These are phyloP conservation scores for Cryomyces antarcticus DNA, from an alignment of 495 filamentous ascomycete genomes.

Conservation along the genomic window DNA sequence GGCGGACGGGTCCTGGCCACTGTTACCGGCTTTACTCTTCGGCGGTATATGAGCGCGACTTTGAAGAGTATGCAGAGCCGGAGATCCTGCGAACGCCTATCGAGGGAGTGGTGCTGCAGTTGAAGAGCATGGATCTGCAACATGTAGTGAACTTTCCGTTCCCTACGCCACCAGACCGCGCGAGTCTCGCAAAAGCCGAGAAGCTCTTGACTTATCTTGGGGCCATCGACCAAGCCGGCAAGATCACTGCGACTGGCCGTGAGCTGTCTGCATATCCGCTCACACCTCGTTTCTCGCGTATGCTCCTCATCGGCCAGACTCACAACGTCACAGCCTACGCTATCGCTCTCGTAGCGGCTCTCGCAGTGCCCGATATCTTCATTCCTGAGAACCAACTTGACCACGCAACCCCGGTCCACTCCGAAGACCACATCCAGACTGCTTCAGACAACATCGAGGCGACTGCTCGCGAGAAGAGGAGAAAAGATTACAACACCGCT, in stretches of 20 bases:
- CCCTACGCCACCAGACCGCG: slow-evolving; percentile 70
- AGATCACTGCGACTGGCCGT: slow-evolving; percentile 54
- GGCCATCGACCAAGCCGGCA: slow-evolving; percentile 31
- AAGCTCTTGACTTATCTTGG: slow-evolving; percentile 47
- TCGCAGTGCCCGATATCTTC: slow-evolving; percentile 78
- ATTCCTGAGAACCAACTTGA: slow-evolving; percentile 66
- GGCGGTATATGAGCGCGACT: slow-evolving; percentile 82
- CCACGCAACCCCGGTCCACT: slow-evolving; percentile 23
- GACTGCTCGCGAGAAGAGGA: slow-evolving; percentile 37
- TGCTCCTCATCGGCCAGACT: slow-evolving; percentile 68
- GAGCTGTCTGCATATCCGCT: slow-evolving; percentile 77
- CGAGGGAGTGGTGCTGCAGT: slow-evolving; percentile 77
- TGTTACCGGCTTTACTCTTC: slow-evolving; percentile 89
- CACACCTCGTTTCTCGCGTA: slow-evolving; percentile 75
- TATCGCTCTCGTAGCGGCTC: slow-evolving; percentile 67
- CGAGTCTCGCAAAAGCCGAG: slow-evolving; percentile 67
- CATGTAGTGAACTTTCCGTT: slow-evolving; percentile 94
- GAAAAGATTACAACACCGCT: slow-evolving; percentile 50
- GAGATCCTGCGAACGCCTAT: slow-evolving; percentile 87
- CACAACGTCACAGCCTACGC: slow-evolving; percentile 71
- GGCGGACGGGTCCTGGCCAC: slow-evolving; percentile 87
- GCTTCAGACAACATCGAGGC: slow-evolving; percentile 48
- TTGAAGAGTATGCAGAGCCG: slow-evolving; percentile 65
- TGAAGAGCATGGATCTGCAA: slow-evolving; percentile 87
- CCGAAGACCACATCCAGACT: slow-evolving; percentile 31